phyloP scores from a whole-genome alignment of 352 stramenopile genomes.

The Phytopythium ostracodes region DNA sequence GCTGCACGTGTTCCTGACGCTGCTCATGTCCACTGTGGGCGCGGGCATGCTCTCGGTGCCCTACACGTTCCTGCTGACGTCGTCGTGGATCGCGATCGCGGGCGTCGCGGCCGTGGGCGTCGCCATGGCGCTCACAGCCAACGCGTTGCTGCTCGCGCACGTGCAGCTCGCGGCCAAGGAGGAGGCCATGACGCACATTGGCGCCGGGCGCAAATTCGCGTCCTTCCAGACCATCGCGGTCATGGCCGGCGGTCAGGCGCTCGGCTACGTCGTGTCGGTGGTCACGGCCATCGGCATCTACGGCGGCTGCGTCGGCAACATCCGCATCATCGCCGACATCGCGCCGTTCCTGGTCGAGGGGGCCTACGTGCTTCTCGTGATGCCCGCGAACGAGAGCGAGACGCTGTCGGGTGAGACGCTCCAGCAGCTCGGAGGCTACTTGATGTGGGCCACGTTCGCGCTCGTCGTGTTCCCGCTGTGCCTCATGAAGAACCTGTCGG shows the following conservation, averaged over 20 bases:
- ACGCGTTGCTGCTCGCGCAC: conserved; percentile 51
- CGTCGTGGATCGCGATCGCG: conserved; percentile 34
- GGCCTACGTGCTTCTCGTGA: conserved; percentile 17
- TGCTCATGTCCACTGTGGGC: conserved; percentile 76
- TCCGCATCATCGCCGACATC: conserved; percentile 69
- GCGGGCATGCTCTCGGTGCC: conserved; percentile 66
- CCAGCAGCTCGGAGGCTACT: conserved; percentile 29
- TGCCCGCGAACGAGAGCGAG: conserved; percentile 6
- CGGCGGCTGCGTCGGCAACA: conserved; percentile 62
- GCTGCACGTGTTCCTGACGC: conserved; percentile 68
- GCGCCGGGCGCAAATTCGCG: conserved; percentile 40
- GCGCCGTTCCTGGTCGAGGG: conserved; percentile 49
- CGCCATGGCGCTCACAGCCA: conserved; percentile 56
- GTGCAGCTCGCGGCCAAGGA: conserved; percentile 46
- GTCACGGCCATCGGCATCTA: conserved; percentile 68
- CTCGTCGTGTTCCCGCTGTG: conserved; percentile 63
- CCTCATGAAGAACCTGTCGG: conserved; percentile 66
- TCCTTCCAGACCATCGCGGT: conserved; percentile 69
- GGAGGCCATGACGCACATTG: conserved; percentile 39
- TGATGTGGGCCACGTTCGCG: conserved; percentile 48
- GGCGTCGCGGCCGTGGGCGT: conserved; percentile 41
- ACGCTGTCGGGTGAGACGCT: conserved; percentile 11
- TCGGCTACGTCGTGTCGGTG: conserved; percentile 61
- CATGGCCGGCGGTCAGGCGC: conserved; percentile 35
- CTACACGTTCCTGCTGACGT: conserved; percentile 63